Evolutionary conservation across 2,329 filamentous ascomycete genomes (phyloP).

Genomic region (Colletotrichum tropicicola): DNA sequence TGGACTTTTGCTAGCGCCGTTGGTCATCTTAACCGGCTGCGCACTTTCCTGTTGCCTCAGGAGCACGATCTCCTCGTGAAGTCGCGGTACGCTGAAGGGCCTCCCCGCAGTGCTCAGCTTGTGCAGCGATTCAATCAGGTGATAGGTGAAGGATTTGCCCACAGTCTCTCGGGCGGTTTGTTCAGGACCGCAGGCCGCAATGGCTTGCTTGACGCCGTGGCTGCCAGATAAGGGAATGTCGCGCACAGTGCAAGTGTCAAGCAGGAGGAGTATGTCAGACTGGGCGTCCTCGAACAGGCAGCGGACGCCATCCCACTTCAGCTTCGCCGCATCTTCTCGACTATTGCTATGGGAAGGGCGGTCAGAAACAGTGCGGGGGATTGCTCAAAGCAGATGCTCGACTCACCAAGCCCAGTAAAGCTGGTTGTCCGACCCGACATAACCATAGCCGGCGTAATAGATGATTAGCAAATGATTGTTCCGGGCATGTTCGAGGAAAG

Average conservation of each 20-base stretch:
- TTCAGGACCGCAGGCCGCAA: conserved; percentile 68
- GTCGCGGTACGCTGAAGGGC: conserved; percentile 64
- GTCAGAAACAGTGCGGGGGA: conserved; percentile 43
- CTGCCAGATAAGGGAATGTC: conserved; percentile 60
- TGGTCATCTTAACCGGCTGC: conserved; percentile 52
- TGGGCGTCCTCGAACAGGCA: conserved; percentile 70
- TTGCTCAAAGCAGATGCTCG: neutral
- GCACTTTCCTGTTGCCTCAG: conserved; percentile 54
- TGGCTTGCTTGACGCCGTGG: conserved; percentile 68
- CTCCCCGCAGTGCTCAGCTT: conserved; percentile 58
- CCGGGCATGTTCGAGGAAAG: conserved; percentile 66
- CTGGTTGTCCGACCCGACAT: conserved; percentile 65
- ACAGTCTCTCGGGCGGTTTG: conserved; percentile 52
- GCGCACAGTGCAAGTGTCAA: conserved; percentile 68
- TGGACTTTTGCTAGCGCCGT: conserved; percentile 51
- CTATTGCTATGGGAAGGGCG: conserved; percentile 56
- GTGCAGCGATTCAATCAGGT: conserved; percentile 62
- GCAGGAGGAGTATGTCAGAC: conserved; percentile 69
- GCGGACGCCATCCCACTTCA: conserved; percentile 71
- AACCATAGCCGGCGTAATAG: conserved; percentile 72
- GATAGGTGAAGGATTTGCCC: conserved; percentile 67
- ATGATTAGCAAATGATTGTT: conserved; percentile 70
- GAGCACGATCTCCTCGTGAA: conserved; percentile 64
- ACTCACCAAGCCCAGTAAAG: conserved; percentile 75
- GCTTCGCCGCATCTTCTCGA: conserved; percentile 65